phyloP scores from a whole-genome alignment of 1,139 yeast species.

The Candida freyschussii region DNA sequence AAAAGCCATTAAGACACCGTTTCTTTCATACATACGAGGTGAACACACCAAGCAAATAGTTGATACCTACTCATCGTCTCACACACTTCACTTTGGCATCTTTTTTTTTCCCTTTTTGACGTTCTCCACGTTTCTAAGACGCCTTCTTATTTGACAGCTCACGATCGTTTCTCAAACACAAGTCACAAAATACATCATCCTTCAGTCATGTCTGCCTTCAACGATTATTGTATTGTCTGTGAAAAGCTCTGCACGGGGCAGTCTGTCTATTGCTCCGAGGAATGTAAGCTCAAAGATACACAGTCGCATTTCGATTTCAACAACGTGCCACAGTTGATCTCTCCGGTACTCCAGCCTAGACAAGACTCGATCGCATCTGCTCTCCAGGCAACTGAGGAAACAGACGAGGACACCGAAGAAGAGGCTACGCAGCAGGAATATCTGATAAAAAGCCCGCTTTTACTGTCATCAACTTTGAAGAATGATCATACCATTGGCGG shows the following conservation, averaged over 20 bases:
- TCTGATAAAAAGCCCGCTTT: slow-evolving; percentile 25
- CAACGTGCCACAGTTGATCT: slow-evolving; percentile 25
- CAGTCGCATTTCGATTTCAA: slow-evolving; percentile 23
- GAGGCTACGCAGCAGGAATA: slow-evolving; percentile 20
- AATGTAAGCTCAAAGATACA: slow-evolving; percentile 47
- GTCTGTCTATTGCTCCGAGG: slow-evolving; percentile 52
- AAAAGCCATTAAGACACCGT: too few relatives aligned
- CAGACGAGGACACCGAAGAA: slow-evolving; percentile 16
- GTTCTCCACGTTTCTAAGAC: too few relatives aligned
- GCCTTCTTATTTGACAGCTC: too few relatives aligned
- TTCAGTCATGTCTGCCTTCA: slow-evolving; percentile 58
- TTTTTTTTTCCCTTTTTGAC: too few relatives aligned
- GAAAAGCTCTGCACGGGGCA: slow-evolving; percentile 45
- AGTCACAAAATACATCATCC: too few relatives aligned
- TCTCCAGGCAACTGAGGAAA: slow-evolving; percentile 8
- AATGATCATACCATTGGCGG: slow-evolving; percentile 23
- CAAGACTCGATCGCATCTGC: slow-evolving; percentile 20
- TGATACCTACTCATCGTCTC: too few relatives aligned
- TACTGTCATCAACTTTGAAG: slow-evolving; percentile 21
- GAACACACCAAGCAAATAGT: too few relatives aligned
- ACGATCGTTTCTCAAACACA: slow-evolving; percentile 2
- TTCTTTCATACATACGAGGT: too few relatives aligned
- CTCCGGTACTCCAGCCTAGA: slow-evolving; percentile 27
- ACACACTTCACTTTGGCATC: too few relatives aligned
- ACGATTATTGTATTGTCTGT: slow-evolving; percentile 64